phyloP scores from a whole-genome alignment of 495 filamentous ascomycete genomes.

The Neurospora sp. region DNA sequence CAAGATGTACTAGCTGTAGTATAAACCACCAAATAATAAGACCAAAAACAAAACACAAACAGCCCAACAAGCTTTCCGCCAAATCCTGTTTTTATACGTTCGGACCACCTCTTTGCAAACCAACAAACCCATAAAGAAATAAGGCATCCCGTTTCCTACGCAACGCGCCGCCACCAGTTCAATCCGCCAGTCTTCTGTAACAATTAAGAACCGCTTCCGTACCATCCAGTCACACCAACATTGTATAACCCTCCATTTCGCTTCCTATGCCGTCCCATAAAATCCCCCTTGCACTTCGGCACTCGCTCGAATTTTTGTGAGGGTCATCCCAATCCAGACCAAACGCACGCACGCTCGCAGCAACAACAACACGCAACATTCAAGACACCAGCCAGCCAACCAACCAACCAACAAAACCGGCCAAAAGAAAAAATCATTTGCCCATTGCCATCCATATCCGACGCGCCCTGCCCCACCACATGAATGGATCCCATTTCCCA shows the following conservation, averaged over 20 bases:
- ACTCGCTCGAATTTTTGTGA: not conserved
- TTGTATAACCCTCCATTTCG: not conserved
- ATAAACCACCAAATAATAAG: not conserved
- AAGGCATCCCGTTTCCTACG: not conserved
- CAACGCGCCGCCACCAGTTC: not conserved
- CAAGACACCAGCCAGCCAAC: not conserved
- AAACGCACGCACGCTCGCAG: not conserved
- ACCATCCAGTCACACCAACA: not conserved
- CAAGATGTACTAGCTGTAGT: not conserved
- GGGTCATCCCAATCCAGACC: not conserved
- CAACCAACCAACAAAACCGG: constrained; percentile 2
- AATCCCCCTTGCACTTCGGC: not conserved
- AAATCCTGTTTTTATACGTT: not conserved
- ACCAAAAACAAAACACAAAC: not conserved
- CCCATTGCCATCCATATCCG: not conserved
- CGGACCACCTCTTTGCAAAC: not conserved
- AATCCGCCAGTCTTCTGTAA: not conserved
- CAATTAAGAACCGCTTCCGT: not conserved
- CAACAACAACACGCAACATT: constrained; percentile 5
- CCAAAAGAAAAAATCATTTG: constrained; percentile 1
- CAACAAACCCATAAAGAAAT: not conserved
- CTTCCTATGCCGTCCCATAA: not conserved
- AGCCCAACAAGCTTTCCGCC: not conserved
- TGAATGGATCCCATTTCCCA: constrained; percentile 1
- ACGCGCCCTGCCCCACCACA: not conserved